Base-by-base conservation (phyloP, 1,139 yeast genomes). In the Tardiomyces digboiensis region DNA sequence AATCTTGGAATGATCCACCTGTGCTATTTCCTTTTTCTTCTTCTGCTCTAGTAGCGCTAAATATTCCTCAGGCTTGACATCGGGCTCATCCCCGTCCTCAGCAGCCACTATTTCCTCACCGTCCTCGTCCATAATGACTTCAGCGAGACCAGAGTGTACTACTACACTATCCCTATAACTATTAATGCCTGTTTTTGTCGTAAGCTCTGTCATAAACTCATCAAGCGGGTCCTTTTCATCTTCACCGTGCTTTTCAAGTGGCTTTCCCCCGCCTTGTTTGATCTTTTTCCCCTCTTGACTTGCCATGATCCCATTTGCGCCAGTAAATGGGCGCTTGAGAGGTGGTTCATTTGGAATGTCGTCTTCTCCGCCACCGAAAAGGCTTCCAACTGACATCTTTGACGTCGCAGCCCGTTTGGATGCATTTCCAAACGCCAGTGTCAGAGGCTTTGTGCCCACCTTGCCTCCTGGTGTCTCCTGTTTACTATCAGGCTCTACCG, bases 1-100 rank as follows among this genome's bases (percentile, higher is more conserved):
- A 42, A 76, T 61, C 47, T 61, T 51, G 40, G 74, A 49, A 61
- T 80, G 78, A 50, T 78, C 76, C 2, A 73, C 62, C 10, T 55
- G 56, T 14, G 65, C 64, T 10, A 71, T 62, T 38, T 67, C 70
- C 51, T 74, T 74, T 46, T 64, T 61, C 41, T 61, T 64, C 50
- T 67, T 66, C 44, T 66, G 56, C 50, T 66, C 38, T 3, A 23
- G 16, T n/a, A 21, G 2, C 19, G 7, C 39, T 8, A n/a, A 16
- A 13, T 26, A 26, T 6, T 38, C 22, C 16, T 39, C 23, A n/a
- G 22, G 33, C 16, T 41, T n/a, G 26, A 21, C 41, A 29, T 19
- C 38, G 20, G 20, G n/a, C 38, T n/a, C 18, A 12, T 37, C 21
- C 21, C 18, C 21, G 13, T 19, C 21, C 16, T 20, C 18, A 12